Base-by-base conservation (phyloP, 306 rosid species). In the Dalbergia cochinchinensis region DNA sequence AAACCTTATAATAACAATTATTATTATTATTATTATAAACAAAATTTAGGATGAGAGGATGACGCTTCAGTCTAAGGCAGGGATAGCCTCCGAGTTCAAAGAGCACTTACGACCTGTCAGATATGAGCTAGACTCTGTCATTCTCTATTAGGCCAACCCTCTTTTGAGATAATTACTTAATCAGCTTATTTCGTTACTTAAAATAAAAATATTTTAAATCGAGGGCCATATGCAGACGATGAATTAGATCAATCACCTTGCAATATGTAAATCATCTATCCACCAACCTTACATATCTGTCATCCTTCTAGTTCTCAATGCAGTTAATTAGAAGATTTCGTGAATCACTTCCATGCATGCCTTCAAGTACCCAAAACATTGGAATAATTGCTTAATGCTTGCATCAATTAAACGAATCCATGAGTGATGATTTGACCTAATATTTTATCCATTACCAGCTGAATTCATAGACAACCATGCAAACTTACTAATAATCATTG, bases 251-350 rank as follows among this genome's bases (percentile, higher is more conserved):
- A 65, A 39, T 65, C 53, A 39, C n/a, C 20, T 64, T 35, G 69
- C 50, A 64, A 35, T 64, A 63, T 35, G 19, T 35, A 61, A 61
- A 26, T 61, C 66, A 61, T 61, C 16, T 61, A 61, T 61, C 16
- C 26, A 16, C 47, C 69, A 35, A 63, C 47, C 69, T 63, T 35
- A 11, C 12, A 37, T 37, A 3, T 37, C 41, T 37, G 41, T 37
- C 41, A 37, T 37, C 41, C 41, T 37, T 4, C 66, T 6, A 57
- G 12, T 34, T 11, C 11, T 63, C 45, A 13, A 34, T 35, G 68
- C 66, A 33, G 6, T 33, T 8, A 26, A 45, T 62, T 14, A 34
- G 68, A 62, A 62, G 11, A 26, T 35, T 64, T 64, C 69, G 69
- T 64, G 69, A 13, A 63, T 33, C 68, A 63, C 45, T 63, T 63